Evolutionary conservation across 1,139 yeast genomes (phyloP).

Genomic region (Nakaseomyces delphensis): DNA sequence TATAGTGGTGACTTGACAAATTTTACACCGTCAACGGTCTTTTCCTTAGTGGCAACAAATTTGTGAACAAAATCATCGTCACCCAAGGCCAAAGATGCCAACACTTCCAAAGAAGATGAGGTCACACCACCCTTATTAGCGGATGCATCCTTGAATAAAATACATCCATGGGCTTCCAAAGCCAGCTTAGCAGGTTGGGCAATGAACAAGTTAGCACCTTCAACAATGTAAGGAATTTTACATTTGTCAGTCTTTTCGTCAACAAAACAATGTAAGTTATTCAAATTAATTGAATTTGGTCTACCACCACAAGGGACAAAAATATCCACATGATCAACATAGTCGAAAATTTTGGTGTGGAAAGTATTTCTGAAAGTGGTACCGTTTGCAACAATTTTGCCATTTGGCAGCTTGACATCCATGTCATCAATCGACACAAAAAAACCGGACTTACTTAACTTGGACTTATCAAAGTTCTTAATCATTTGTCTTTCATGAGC

Average conservation of each 20-base stretch:
- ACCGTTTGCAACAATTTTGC: constrained; percentile 67
- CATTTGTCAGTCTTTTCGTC: constrained; percentile 70
- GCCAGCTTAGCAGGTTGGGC: constrained; percentile 88
- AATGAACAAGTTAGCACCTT: constrained; percentile 93
- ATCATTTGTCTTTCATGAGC: constrained; percentile 76
- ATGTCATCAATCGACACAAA: constrained; percentile 79
- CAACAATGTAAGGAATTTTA: constrained; percentile 80
- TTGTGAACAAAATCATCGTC: constrained; percentile 70
- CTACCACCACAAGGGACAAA: constrained; percentile 99
- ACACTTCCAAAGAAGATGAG: constrained; percentile 88
- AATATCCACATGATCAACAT: constrained; percentile 60
- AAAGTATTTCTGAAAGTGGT: constrained; percentile 86
- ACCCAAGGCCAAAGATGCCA: constrained; percentile 86
- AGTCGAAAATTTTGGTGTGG: constrained; percentile 68
- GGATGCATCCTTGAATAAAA: constrained; percentile 90
- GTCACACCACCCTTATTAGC: constrained; percentile 99
- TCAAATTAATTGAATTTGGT: constrained; percentile 90
- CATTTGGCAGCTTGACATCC: constrained; percentile 71
- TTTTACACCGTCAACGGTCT: constrained; percentile 14
- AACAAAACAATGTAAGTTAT: constrained; percentile 65
- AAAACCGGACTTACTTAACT: constrained; percentile 69
- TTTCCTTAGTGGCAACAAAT: constrained; percentile 33
- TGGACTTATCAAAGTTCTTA: constrained; percentile 54
- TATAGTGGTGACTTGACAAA: constrained; percentile 56
- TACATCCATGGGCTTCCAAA: constrained; percentile 77